Base-by-base conservation (phyloP, 805 yeast species). In the Pichia pseudocactophila region DNA sequence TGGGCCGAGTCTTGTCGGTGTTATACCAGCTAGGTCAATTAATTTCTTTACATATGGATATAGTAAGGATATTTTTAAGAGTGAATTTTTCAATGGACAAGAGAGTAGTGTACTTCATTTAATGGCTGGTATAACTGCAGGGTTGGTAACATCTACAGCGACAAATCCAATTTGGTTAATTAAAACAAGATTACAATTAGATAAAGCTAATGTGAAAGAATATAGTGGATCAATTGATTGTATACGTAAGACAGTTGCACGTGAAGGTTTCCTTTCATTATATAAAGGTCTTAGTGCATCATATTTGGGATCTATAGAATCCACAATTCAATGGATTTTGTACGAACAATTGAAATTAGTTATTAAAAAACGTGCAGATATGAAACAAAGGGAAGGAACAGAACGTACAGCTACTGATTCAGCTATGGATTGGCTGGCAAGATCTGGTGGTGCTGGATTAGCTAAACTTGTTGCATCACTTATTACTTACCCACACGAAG, bases 141-240 rank as follows among this genome's bases (percentile, higher is more conserved):
- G 99, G 4, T 69, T 90, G 57, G 90, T 82, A 15, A 92, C 98
- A 0, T 82, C 96, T 4, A 90, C 98, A 0, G 95, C 88, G 12
- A 92, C 99, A 0, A 92, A 92, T 59, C 99, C 99, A 11, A 92
- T 92, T 44, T 92, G 99, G 99, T 68, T 92, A 46, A 80, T 92
- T 46, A 92, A 92, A 64, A 92, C 99, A 1, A 72, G 99, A 55
- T 73, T 92, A 41, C 99, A 92, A 59, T 70, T 92, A 40, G 98
- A 92, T 61, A 83, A 81, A 58, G 73, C 84, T 3, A 57, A 65
- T 6, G 53, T 64, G 10, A 78, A 80, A 50, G 71, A 73, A 48
- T 92, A 90, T 60, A 80, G 73, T 46, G 89, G 84, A 62, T 84
- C 96, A 4, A 71, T 80, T 71, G 97, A 92, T 59, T 90, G 97